phyloP scores from a whole-genome alignment of 148 eudicot species.

The Heliamphora exappendiculata region DNA sequence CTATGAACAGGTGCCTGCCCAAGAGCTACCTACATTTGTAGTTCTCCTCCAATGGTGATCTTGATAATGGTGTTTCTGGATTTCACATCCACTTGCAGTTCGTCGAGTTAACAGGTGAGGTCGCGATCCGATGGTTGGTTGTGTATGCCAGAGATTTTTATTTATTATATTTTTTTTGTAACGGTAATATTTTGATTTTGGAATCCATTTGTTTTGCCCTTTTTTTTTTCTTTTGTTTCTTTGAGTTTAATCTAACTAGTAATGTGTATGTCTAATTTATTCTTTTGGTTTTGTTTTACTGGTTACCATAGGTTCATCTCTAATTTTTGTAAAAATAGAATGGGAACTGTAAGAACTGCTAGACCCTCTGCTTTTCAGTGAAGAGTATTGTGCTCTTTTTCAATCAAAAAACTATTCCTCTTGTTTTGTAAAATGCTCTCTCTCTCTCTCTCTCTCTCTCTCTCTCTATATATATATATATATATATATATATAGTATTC shows the following conservation, averaged over 20 bases:
- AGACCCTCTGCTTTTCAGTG: slow-evolving; percentile 21
- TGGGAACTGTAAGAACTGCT: slow-evolving; percentile 12
- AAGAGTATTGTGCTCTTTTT: slow-evolving; percentile 9
- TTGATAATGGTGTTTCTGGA: background rate
- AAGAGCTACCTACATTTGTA: background rate
- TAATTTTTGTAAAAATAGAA: slow-evolving; percentile 5
- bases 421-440: background rate
- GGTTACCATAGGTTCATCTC: background rate
- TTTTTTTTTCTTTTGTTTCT: background rate
- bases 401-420: background rate
- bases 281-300: slow-evolving; percentile 6
- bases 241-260: background rate
- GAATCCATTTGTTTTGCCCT: background rate
- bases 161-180: no score
- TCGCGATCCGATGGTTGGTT: slow-evolving; percentile 2
- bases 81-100: background rate
- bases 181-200: background rate
- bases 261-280: background rate
- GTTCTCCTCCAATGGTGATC: background rate
- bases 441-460: no score
- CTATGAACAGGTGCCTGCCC: background rate
- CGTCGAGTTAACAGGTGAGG: slow-evolving; percentile 9
- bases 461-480: no score
- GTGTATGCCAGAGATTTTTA: background rate
- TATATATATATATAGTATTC: no score